phyloP scores from a whole-genome alignment of 2,329 filamentous ascomycete genomes.

The Aspergillus alliaceus region DNA sequence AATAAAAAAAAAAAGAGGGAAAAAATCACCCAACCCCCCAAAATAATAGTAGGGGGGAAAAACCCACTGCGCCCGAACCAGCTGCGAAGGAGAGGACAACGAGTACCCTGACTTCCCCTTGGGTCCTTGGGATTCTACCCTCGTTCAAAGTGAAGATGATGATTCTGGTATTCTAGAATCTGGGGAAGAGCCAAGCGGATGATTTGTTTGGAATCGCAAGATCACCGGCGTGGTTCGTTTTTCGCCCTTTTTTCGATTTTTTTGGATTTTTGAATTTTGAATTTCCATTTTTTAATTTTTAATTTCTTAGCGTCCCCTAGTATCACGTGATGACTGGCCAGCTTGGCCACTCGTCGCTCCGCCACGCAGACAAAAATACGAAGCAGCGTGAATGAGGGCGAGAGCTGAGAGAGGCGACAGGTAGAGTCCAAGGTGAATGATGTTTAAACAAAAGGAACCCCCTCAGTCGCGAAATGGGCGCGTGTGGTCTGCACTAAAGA shows the following conservation, averaged over 20 bases:
- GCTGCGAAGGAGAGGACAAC: not conserved
- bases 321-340: conserved; percentile 18
- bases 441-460: not conserved
- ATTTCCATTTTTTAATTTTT: conserved; percentile 15
- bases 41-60: not conserved
- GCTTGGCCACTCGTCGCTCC: conserved; percentile 15
- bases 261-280: conserved; percentile 13
- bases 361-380: conserved; percentile 11
- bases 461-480: no score
- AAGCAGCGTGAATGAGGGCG: not conserved
- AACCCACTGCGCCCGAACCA: not conserved
- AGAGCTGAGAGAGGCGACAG: no score
- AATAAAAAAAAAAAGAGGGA: not conserved
- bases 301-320: conserved; percentile 13
- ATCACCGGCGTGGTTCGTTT: conserved; percentile 20
- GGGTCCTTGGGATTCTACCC: not conserved
- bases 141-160: not conserved
- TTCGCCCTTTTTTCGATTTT: conserved; percentile 19
- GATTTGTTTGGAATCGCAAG: conserved; percentile 15
- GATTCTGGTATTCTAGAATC: not conserved
- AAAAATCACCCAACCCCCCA: not conserved
- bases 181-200: conserved; percentile 9
- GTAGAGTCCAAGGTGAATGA: no score
- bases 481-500: conserved; percentile 23
- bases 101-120: not conserved